Evolutionary conservation across 1,284 basidiomycete genomes (phyloP).

Genomic region (Irpex lacteus): DNA sequence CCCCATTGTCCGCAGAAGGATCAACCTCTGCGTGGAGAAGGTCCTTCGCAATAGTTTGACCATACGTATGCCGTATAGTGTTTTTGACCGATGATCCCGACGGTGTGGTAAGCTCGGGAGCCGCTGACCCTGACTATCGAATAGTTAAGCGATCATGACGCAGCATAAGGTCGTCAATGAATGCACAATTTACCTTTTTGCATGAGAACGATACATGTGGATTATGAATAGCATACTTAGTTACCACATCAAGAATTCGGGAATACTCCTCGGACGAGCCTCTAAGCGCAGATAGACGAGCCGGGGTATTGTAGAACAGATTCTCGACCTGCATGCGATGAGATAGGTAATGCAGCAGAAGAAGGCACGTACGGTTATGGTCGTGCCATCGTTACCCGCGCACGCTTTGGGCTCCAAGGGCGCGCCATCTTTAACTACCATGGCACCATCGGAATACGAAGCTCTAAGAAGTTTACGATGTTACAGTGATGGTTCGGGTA

Average conservation of each 20-base stretch:
- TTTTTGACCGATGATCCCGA: slow-evolving; percentile 65
- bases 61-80: slow-evolving; percentile 83
- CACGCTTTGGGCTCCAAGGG: slow-evolving; percentile 80
- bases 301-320: slow-evolving; percentile 93
- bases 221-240: slow-evolving; percentile 93
- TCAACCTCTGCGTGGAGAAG: slow-evolving; percentile 55
- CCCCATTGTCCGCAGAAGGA: slow-evolving; percentile 34
- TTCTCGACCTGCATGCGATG: slow-evolving; percentile 74
- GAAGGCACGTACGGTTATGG: slow-evolving; percentile 64
- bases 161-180: neutral
- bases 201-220: slow-evolving; percentile 85
- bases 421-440: slow-evolving; percentile 69
- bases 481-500: neutral
- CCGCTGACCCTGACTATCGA: slow-evolving; percentile 61
- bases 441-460: slow-evolving; percentile 71
- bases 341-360: neutral
- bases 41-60: slow-evolving; percentile 79
- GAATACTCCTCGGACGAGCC: slow-evolving; percentile 91
- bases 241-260: slow-evolving; percentile 90
- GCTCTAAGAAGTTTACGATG: slow-evolving; percentile 49
- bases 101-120: slow-evolving; percentile 85
- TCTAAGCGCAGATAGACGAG: slow-evolving; percentile 83
- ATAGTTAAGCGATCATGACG: neutral
- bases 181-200: slow-evolving; percentile 68
- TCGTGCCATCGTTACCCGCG: slow-evolving; percentile 94